phyloP scores from a whole-genome alignment of 2,329 filamentous ascomycete genomes.

The Calonectria naviculata region DNA sequence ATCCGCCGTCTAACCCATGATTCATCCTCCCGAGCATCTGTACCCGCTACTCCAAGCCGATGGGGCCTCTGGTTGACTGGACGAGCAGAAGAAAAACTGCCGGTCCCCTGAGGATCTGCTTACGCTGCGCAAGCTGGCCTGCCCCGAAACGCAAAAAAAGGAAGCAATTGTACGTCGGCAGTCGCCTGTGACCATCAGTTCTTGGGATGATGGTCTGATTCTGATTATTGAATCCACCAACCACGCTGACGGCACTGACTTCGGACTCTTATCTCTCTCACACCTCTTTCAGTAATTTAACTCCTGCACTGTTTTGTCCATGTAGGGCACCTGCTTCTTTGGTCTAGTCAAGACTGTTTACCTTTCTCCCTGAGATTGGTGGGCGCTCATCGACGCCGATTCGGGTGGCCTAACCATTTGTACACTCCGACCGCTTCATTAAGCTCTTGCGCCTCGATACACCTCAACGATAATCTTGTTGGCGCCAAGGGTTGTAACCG shows the following conservation, averaged over 20 bases:
- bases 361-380: slow-evolving; percentile 13
- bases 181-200: slow-evolving; percentile 16
- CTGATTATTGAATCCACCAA: slow-evolving; percentile 17
- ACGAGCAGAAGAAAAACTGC: slow-evolving; percentile 6
- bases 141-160: slow-evolving; percentile 5
- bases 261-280: slow-evolving; percentile 17
- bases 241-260: slow-evolving; percentile 11
- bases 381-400: slow-evolving; percentile 5
- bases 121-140: neutral
- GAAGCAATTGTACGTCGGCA: slow-evolving; percentile 15
- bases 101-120: neutral
- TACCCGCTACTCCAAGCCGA: slow-evolving; percentile 4
- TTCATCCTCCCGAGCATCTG: slow-evolving; percentile 1
- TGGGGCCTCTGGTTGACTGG: slow-evolving; percentile 1
- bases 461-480: slow-evolving; percentile 14
- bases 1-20: slow-evolving; percentile 11
- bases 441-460: slow-evolving; percentile 2
- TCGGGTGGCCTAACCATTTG: slow-evolving; percentile 1
- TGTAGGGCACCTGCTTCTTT: slow-evolving; percentile 22
- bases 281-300: slow-evolving; percentile 8
- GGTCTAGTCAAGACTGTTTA: slow-evolving; percentile 7
- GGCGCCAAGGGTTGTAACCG: neutral
- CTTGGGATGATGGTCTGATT: slow-evolving; percentile 20
- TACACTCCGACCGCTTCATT: slow-evolving; percentile 4
- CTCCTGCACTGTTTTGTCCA: slow-evolving; percentile 13